Conservation (phyloP, 1,139 yeast genomes). For the Pichia inconspicua region DNA sequence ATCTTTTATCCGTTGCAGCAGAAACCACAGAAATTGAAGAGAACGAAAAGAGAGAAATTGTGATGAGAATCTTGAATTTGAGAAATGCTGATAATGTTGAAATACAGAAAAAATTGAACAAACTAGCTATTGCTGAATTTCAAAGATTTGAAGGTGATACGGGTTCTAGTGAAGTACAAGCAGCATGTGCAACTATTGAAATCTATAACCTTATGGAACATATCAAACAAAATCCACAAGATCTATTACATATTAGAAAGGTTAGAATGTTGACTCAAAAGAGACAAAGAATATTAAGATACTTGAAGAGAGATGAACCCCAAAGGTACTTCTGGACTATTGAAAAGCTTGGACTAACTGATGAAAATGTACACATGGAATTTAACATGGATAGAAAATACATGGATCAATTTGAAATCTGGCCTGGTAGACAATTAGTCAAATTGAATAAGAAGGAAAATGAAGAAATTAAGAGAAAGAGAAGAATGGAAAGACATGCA, state of each 20-base stretch:
- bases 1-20: conserved; percentile 27
- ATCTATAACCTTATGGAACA: conserved; percentile 76
- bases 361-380: conserved; percentile 68
- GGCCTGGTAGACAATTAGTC: conserved; percentile 50
- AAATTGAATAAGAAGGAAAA: conserved; percentile 38
- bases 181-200: conserved; percentile 77
- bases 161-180: conserved; percentile 92
- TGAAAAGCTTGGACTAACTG: conserved; percentile 80
- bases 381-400: conserved; percentile 79
- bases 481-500: conserved; percentile 35
- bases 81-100: conserved; percentile 62
- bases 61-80: conserved; percentile 65
- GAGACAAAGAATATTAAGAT: conserved; percentile 76
- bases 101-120: conserved; percentile 49
- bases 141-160: conserved; percentile 83
- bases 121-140: conserved; percentile 69
- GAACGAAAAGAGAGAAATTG: conserved; percentile 57
- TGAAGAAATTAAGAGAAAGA: conserved; percentile 35
- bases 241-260: conserved; percentile 56
- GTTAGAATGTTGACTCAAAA: conserved; percentile 81
- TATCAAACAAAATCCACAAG: conserved; percentile 65
- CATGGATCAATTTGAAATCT: conserved; percentile 77
- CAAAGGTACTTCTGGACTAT: conserved; percentile 79
- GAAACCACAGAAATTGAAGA: conserved; percentile 32
- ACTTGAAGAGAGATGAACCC: conserved; percentile 72